Conservation (phyloP, 306 rosid species). For the Cicer judaicum region DNA sequence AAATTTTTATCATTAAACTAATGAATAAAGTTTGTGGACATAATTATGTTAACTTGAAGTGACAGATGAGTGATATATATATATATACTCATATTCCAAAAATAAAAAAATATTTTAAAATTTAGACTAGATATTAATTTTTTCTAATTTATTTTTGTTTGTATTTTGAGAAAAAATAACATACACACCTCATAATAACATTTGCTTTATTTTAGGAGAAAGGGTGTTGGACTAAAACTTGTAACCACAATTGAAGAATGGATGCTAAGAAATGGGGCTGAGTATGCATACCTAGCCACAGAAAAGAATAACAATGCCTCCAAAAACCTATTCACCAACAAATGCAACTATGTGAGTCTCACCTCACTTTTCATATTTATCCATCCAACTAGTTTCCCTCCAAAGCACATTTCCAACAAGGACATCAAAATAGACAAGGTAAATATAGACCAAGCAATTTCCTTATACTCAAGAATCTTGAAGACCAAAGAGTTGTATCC, state of each 20-base stretch:
- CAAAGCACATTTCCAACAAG: slow-evolving; percentile 48
- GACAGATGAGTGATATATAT: background rate
- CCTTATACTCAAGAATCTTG: slow-evolving; percentile 44
- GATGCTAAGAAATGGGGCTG: slow-evolving; percentile 72
- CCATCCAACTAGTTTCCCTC: slow-evolving; percentile 51
- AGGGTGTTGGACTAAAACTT: slow-evolving; percentile 68
- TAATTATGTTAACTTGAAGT: background rate
- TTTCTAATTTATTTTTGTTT: too few relatives aligned
- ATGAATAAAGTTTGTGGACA: too few relatives aligned
- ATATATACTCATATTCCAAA: too few relatives aligned
- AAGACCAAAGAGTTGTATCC: slow-evolving; percentile 62
- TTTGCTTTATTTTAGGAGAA: slow-evolving; percentile 47
- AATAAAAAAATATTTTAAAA: too few relatives aligned
- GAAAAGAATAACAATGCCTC: slow-evolving; percentile 68
- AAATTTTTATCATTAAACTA: too few relatives aligned
- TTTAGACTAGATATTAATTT: too few relatives aligned
- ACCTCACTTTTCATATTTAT: slow-evolving; percentile 68
- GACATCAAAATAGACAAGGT: slow-evolving; percentile 59
- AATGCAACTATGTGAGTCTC: slow-evolving; percentile 62
- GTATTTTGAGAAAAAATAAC: too few relatives aligned
- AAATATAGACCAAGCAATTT: slow-evolving; percentile 48
- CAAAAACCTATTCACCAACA: slow-evolving; percentile 62
- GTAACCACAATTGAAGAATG: slow-evolving; percentile 73
- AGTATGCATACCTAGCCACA: slow-evolving; percentile 64
- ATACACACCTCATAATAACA: background rate